phyloP scores from a whole-genome alignment of 352 stramenopile species.

The Halophytophthora polymorphica region DNA sequence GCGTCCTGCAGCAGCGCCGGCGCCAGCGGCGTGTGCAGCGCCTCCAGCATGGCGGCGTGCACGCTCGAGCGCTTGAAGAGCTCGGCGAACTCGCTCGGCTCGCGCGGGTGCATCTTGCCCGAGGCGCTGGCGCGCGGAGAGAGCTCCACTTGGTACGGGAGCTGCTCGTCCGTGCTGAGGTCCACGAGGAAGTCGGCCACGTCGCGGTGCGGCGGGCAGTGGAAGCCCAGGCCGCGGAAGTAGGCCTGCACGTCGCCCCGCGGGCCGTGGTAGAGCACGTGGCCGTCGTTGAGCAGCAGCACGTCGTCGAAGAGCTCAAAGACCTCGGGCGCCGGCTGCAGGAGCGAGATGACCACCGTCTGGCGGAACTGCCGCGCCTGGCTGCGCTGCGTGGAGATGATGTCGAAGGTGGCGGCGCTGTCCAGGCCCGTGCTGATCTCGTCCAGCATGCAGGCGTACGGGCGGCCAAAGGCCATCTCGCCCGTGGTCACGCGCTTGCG shows the following conservation, averaged over 20 bases:
- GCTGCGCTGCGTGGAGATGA: slow-evolving; percentile 7
- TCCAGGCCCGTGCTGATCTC: slow-evolving; percentile 39
- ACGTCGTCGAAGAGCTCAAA: slow-evolving; percentile 91
- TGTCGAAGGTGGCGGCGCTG: slow-evolving; percentile 30
- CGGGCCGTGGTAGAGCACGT: slow-evolving; percentile 65
- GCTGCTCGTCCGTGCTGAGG: slow-evolving; percentile 29
- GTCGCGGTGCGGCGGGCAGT: slow-evolving; percentile 25
- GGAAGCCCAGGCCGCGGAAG: slow-evolving; percentile 34
- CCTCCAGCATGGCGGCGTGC: slow-evolving; percentile 18
- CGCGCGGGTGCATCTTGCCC: slow-evolving; percentile 11
- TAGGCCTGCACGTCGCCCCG: slow-evolving; percentile 18
- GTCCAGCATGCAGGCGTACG: slow-evolving; percentile 42
- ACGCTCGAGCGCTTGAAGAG: slow-evolving; percentile 22
- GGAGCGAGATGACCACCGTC: slow-evolving; percentile 43
- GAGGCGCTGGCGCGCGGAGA: neutral
- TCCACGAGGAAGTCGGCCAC: slow-evolving; percentile 38
- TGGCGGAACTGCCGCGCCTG: slow-evolving; percentile 13
- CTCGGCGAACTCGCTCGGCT: slow-evolving; percentile 22
- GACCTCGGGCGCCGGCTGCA: slow-evolving; percentile 87
- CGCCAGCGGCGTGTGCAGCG: slow-evolving; percentile 15
- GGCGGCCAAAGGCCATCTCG: slow-evolving; percentile 75
- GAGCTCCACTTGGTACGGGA: slow-evolving; percentile 23
- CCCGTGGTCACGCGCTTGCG: slow-evolving; percentile 63
- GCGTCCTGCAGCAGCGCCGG: slow-evolving; percentile 22
- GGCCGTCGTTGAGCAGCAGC: slow-evolving; percentile 76